Conservation (phyloP, 768 basidiomycete genomes). For the Hygrocybe coccinea region DNA sequence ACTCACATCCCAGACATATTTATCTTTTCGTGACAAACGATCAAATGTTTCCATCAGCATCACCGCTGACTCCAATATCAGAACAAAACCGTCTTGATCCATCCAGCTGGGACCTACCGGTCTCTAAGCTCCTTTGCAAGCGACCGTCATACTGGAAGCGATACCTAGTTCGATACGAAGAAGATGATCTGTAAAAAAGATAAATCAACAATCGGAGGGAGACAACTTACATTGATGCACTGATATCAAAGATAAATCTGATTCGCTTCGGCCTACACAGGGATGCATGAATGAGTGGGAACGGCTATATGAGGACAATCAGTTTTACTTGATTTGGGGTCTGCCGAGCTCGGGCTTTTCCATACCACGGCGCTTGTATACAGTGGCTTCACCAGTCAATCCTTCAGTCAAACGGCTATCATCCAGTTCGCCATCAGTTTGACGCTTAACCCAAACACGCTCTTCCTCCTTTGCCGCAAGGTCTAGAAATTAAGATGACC, state of each 20-base stretch:
- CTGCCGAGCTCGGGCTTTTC: conserved; percentile 63
- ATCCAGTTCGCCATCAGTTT: conserved; percentile 67
- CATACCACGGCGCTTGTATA: conserved; percentile 67
- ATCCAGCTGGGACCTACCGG: conserved; percentile 36
- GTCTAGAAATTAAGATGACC: conserved; percentile 33
- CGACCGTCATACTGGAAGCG: conserved; percentile 72
- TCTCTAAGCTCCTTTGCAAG: conserved; percentile 57
- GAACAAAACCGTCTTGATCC: neutral
- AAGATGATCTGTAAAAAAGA: neutral
- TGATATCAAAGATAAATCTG: conserved; percentile 64
- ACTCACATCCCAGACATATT: conserved; percentile 74
- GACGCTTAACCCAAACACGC: conserved; percentile 66
- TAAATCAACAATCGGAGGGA: neutral
- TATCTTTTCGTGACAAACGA: conserved; percentile 57
- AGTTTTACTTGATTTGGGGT: conserved; percentile 59
- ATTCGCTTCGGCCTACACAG: conserved; percentile 56
- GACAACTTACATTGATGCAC: conserved; percentile 54
- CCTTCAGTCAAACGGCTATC: conserved; percentile 63
- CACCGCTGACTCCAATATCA: conserved; percentile 39
- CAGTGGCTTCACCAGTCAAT: conserved; percentile 61
- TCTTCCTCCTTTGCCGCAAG: conserved; percentile 66
- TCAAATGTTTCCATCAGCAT: conserved; percentile 74
- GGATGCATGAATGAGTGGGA: conserved; percentile 3
- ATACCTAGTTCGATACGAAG: conserved; percentile 39
- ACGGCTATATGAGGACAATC: neutral